Evolutionary conservation across 345 rosid species (phyloP), one percentile per base, ranked within the genome.

Genomic region (Heritiera littoralis): DNA sequence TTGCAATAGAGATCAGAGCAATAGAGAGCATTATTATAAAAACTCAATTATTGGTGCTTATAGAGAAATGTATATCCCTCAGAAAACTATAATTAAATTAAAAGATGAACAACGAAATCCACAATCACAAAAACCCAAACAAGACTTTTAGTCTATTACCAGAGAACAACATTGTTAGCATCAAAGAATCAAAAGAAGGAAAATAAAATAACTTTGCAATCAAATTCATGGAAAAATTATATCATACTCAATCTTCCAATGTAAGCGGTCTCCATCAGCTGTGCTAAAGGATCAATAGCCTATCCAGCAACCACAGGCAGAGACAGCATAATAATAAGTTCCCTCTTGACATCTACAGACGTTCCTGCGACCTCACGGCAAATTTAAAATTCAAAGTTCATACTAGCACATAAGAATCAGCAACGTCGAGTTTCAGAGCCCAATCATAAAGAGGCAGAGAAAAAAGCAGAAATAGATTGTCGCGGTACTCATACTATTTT

Each of bases 231-330:
- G 28, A 23, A 74, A 66, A 51, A 73, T 30, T 46, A 70, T 59
- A 67, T 40, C 81, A 46, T 86, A 96, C 98, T 97, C 69, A 92
- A 84, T 88, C 97, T 89, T 51, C 99, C 99, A 75, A 96, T 92
- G 87, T 90, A 96, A 43, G 97, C 97, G n/a, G 97, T 96, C 86
- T 96, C 98, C 97, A 96, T 91, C 78, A 94, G 89, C 80, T 83
- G 93, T 30, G 97, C 83, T 61, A 96, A 76, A 70, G 97, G 99
- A 63, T 96, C 98, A 7, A 96, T 89, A 38, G 94, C 99, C 82
- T 94, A 97, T 74, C 98, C 98, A 75, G 88, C 94, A 77, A 96
- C 72, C 49, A 97, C 99, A 51, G 98, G 99, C 84, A 90, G 85
- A 73, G 98, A 88, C 81, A 92, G 98, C 90, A 81, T 85, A 32